These are phyloP conservation scores for Pseudocercospora macadamiae DNA, from an alignment of 2,329 filamentous ascomycete genomes.

Conservation along the genomic window DNA sequence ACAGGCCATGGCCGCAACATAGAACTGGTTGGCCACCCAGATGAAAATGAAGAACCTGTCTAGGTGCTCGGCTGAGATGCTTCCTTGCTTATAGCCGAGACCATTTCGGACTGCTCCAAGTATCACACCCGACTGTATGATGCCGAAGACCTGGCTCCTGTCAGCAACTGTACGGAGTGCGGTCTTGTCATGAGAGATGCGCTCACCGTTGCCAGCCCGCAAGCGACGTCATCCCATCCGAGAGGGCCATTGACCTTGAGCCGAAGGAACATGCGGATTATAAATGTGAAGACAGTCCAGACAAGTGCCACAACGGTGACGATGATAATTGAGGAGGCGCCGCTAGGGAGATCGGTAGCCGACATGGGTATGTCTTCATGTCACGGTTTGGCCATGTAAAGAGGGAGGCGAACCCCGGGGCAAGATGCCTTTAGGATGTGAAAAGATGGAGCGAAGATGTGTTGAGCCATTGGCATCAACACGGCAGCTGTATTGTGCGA, in stretches of 20 bases:
- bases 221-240: conserved; percentile 34
- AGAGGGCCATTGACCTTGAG: conserved; percentile 35
- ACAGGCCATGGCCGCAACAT: conserved; percentile 22
- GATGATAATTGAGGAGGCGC: conserved; percentile 30
- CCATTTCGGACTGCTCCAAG: conserved; percentile 29
- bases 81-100: conserved; percentile 22
- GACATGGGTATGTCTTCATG: too few species aligned
- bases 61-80: conserved; percentile 5
- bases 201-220: conserved; percentile 29
- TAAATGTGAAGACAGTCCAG: conserved; percentile 31
- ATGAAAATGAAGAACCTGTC: conserved; percentile 19
- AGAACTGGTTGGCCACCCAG: conserved; percentile 27
- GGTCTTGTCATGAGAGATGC: background rate
- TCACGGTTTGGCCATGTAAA: too few species aligned
- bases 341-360: conserved; percentile 26
- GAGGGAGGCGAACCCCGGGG: too few species aligned
- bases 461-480: too few species aligned
- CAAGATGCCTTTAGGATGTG: too few species aligned
- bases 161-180: background rate
- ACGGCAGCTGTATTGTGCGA: too few species aligned
- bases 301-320: conserved; percentile 27
- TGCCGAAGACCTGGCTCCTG: conserved; percentile 17
- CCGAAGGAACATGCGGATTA: conserved; percentile 34
- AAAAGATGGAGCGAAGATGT: too few species aligned
- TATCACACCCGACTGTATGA: conserved; percentile 23